phyloP scores from a whole-genome alignment of 768 basidiomycete genomes.

The Leccinum sublutescens region DNA sequence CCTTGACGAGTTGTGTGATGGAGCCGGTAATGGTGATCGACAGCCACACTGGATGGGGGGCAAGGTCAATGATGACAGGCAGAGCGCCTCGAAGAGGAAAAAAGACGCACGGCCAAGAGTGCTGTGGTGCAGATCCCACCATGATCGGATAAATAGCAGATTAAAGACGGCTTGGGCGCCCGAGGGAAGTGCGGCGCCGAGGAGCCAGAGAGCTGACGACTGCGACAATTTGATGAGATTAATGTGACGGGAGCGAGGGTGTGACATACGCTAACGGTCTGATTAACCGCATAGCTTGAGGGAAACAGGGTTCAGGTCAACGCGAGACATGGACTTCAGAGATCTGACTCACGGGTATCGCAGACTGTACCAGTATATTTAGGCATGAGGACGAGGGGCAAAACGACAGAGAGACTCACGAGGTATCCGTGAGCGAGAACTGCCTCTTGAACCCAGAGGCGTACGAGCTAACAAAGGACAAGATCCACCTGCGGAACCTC shows the following conservation, averaged over 20 bases:
- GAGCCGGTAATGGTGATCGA: conserved; percentile 71
- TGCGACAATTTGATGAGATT: conserved; percentile 3
- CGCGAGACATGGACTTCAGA: no score
- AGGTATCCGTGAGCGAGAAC: conserved; percentile 75
- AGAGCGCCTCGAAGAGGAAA: neutral
- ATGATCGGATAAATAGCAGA: conserved; percentile 65
- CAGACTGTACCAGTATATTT: conserved; percentile 27
- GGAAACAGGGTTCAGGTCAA: neutral
- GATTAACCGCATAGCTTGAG: conserved; percentile 59
- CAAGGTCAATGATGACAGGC: neutral
- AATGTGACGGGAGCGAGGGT: neutral
- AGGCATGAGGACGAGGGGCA: conserved; percentile 4
- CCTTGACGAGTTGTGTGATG: conserved; percentile 79
- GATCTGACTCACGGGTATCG: conserved; percentile 36
- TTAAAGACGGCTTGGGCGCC: conserved; percentile 67
- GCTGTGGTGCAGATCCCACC: conserved; percentile 87
- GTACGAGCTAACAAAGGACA: conserved; percentile 52
- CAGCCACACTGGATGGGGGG: conserved; percentile 51
- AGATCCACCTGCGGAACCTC: conserved; percentile 44
- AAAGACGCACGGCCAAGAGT: conserved; percentile 27
- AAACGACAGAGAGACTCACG: conserved; percentile 44
- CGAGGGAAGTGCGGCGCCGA: conserved; percentile 55
- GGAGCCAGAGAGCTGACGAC: conserved; percentile 44
- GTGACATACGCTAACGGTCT: conserved; percentile 57
- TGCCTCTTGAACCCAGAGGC: conserved; percentile 70